Evolutionary conservation across 1,284 basidiomycete species (phyloP).

Genomic region (Anthracocystis setariae): DNA sequence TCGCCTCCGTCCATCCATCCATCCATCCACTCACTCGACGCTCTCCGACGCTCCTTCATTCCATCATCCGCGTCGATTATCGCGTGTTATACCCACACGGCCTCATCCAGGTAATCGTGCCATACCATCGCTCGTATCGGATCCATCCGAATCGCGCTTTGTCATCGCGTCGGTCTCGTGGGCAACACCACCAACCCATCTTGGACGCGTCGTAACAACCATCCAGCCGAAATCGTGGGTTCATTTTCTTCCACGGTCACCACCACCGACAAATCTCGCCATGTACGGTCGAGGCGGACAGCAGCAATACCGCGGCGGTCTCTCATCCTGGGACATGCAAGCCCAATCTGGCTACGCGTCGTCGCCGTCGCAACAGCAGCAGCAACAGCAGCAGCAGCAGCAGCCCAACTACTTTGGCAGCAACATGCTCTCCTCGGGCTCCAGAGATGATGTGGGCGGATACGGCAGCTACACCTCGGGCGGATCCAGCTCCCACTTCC

Average conservation of each 20-base stretch:
- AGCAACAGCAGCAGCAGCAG: slow-evolving; percentile 32
- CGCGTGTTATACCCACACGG: slow-evolving; percentile 1
- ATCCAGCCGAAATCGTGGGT: not conserved
- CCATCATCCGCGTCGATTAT: not conserved
- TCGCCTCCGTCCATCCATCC: slow-evolving; percentile 3
- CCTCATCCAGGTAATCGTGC: not conserved
- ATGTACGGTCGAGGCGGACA: slow-evolving; percentile 48
- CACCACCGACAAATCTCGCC: not conserved
- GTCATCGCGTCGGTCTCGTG: slow-evolving; percentile 8
- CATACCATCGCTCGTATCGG: not conserved
- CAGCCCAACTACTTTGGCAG: slow-evolving; percentile 29
- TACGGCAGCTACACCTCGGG: slow-evolving; percentile 35
- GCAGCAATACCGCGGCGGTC: slow-evolving; percentile 40
- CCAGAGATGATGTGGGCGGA: slow-evolving; percentile 32
- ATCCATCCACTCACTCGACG: not conserved
- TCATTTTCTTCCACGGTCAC: not conserved
- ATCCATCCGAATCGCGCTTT: not conserved
- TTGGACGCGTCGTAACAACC: slow-evolving; percentile 7
- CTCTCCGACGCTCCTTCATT: not conserved
- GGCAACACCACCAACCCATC: not conserved
- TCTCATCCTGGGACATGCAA: slow-evolving; percentile 47
- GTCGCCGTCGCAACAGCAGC: slow-evolving; percentile 37
- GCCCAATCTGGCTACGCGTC: slow-evolving; percentile 34
- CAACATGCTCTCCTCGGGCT: slow-evolving; percentile 39
- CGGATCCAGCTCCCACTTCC: slow-evolving; percentile 38